A percentile compares a stretch with the other conserved stretches of the same genome.
These are phyloP conservation scores for Heterobasidion annosum DNA, from an alignment of 1,284 basidiomycete species.

Conservation along the genomic window DNA sequence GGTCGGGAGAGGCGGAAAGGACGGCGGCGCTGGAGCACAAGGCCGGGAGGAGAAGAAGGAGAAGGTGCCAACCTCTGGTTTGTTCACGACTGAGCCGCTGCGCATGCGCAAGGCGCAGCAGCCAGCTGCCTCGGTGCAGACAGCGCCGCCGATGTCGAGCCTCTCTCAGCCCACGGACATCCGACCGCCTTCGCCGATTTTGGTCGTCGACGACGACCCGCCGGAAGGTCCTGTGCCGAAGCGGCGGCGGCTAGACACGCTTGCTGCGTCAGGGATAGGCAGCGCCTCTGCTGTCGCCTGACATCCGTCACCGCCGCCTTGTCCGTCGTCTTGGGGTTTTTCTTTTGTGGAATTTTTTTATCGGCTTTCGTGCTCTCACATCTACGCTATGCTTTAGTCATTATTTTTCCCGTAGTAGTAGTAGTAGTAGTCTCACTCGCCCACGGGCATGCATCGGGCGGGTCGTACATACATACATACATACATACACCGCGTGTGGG, in stretches of 20 bases:
- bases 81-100: slow-evolving; percentile 31
- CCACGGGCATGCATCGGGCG: no score
- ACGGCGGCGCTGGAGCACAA: slow-evolving; percentile 13
- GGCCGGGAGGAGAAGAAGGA: slow-evolving; percentile 7
- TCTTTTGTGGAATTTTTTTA: no score
- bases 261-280: not conserved
- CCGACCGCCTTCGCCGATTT: slow-evolving; percentile 26
- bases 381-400: no score
- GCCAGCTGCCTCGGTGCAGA: slow-evolving; percentile 18
- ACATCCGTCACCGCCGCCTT: not conserved
- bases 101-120: slow-evolving; percentile 17
- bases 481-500: no score
- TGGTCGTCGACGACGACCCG: slow-evolving; percentile 46
- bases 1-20: slow-evolving; percentile 20
- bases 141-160: slow-evolving; percentile 7
- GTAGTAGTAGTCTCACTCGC: no score
- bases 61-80: slow-evolving; percentile 13
- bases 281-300: not conserved
- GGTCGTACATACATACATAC: no score
- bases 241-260: slow-evolving; percentile 8
- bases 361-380: no score
- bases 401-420: no score
- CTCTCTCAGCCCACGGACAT: not conserved
- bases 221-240: slow-evolving; percentile 10
- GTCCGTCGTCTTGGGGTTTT: not conserved